Conservation (phyloP, 345 rosid genomes). For the Conringia planisiliqua region DNA sequence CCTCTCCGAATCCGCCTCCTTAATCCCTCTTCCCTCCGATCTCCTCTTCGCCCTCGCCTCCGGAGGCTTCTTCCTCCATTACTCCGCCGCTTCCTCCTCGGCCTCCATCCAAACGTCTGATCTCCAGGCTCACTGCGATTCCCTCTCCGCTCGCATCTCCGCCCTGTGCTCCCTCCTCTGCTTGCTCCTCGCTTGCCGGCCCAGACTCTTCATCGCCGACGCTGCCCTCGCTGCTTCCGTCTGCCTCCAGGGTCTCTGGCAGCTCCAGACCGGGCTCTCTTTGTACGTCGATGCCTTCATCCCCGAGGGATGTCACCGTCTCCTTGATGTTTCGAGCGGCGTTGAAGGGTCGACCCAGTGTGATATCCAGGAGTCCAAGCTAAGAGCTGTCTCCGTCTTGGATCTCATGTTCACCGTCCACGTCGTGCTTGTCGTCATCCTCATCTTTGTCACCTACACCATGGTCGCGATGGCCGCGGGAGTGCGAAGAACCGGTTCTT, state of each 20-base stretch:
- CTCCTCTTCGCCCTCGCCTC: slow-evolving; percentile 83
- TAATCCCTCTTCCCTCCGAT: slow-evolving; percentile 67
- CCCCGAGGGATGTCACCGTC: slow-evolving; percentile 80
- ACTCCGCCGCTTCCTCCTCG: slow-evolving; percentile 53
- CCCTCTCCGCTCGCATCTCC: slow-evolving; percentile 62
- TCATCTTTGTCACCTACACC: slow-evolving; percentile 53
- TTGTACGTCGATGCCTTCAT: slow-evolving; percentile 82
- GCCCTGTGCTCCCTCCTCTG: slow-evolving; percentile 59
- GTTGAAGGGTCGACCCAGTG: slow-evolving; percentile 87
- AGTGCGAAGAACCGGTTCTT: slow-evolving; percentile 58
- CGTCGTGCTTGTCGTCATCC: slow-evolving; percentile 57
- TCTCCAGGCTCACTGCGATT: slow-evolving; percentile 80
- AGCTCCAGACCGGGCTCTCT: slow-evolving; percentile 79
- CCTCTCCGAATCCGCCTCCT: slow-evolving; percentile 56
- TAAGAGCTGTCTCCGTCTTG: slow-evolving; percentile 78
- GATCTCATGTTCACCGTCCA: slow-evolving; percentile 75
- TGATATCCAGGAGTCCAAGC: slow-evolving; percentile 67
- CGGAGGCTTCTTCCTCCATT: slow-evolving; percentile 68
- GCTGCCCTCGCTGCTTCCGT: slow-evolving; percentile 61
- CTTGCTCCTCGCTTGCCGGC: slow-evolving; percentile 61
- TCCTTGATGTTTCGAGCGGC: slow-evolving; percentile 70
- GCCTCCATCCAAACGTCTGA: slow-evolving; percentile 76
- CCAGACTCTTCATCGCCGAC: slow-evolving; percentile 68
- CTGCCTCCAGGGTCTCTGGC: slow-evolving; percentile 88
- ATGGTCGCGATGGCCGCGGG: slow-evolving; percentile 51